These are phyloP conservation scores for Phytophthora foliorum DNA, from an alignment of 352 stramenopile species.

Conservation along the genomic window DNA sequence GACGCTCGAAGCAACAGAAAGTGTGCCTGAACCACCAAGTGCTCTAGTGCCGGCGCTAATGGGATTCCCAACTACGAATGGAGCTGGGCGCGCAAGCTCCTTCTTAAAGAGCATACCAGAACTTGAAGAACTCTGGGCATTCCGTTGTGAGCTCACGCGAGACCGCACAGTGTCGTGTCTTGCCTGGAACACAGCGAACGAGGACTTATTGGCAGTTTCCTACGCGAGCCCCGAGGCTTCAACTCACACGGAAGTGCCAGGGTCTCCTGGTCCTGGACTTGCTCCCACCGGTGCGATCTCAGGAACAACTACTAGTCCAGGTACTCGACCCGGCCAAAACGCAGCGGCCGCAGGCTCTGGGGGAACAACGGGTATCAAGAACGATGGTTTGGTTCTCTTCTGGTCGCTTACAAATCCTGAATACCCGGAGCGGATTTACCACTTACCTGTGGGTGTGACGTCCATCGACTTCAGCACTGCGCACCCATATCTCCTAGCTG, in stretches of 20 bases:
- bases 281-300: neutral
- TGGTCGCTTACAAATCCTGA: slow-evolving; percentile 95
- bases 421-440: slow-evolving; percentile 92
- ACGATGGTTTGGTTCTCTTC: slow-evolving; percentile 92
- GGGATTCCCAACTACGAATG: slow-evolving; percentile 24
- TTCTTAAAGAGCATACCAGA: slow-evolving; percentile 16
- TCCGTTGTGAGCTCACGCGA: slow-evolving; percentile 70
- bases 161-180: slow-evolving; percentile 77
- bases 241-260: slow-evolving; percentile 1
- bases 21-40: slow-evolving; percentile 18
- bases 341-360: slow-evolving; percentile 3
- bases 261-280: slow-evolving; percentile 3
- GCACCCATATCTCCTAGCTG: slow-evolving; percentile 91
- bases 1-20: slow-evolving; percentile 27
- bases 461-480: slow-evolving; percentile 91
- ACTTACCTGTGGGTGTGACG: slow-evolving; percentile 78
- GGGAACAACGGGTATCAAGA: slow-evolving; percentile 8
- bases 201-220: slow-evolving; percentile 92
- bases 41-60: slow-evolving; percentile 24
- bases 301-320: slow-evolving; percentile 6
- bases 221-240: slow-evolving; percentile 59
- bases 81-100: slow-evolving; percentile 4
- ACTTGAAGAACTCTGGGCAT: slow-evolving; percentile 84
- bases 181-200: slow-evolving; percentile 88
- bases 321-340: slow-evolving; percentile 17